Conservation (phyloP, 495 filamentous ascomycete genomes). For the Podospora pseudoanserina region DNA sequence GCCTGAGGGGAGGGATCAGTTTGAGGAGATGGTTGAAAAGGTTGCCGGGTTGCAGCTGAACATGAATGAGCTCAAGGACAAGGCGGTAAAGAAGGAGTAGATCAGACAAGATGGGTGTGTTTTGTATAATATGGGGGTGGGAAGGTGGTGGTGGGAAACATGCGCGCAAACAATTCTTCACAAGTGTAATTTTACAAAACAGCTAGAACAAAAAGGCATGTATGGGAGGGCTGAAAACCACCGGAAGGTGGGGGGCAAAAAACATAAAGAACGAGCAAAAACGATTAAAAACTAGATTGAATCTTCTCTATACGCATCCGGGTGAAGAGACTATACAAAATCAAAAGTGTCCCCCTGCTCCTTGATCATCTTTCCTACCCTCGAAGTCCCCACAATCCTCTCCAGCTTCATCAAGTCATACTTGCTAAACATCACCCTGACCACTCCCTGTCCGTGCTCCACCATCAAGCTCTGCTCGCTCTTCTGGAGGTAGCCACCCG, state of each 20-base stretch:
- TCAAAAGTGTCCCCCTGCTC: slow-evolving; percentile 88
- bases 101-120: too few species aligned
- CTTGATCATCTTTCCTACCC: slow-evolving; percentile 71
- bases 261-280: background rate
- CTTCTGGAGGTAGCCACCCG: slow-evolving; percentile 60
- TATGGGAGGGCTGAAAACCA: background rate
- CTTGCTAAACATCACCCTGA: slow-evolving; percentile 74
- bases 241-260: background rate
- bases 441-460: slow-evolving; percentile 51
- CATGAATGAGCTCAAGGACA: background rate
- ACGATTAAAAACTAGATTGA: background rate
- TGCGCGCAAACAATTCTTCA: slow-evolving; percentile 8
- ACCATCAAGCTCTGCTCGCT: slow-evolving; percentile 53
- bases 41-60: slow-evolving; percentile 42
- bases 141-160: background rate
- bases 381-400: slow-evolving; percentile 74
- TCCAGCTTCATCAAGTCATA: slow-evolving; percentile 88
- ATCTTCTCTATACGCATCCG: slow-evolving; percentile 4
- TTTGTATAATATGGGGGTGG: background rate
- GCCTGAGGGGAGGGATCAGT: slow-evolving; percentile 56
- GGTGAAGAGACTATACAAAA: slow-evolving; percentile 44
- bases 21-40: slow-evolving; percentile 69
- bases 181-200: slow-evolving; percentile 4
- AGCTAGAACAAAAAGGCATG: slow-evolving; percentile 4
- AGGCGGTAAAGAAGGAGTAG: background rate